These are phyloP conservation scores for Fusarium sp. DNA, from an alignment of 2,329 filamentous ascomycete genomes.

Conservation along the genomic window DNA sequence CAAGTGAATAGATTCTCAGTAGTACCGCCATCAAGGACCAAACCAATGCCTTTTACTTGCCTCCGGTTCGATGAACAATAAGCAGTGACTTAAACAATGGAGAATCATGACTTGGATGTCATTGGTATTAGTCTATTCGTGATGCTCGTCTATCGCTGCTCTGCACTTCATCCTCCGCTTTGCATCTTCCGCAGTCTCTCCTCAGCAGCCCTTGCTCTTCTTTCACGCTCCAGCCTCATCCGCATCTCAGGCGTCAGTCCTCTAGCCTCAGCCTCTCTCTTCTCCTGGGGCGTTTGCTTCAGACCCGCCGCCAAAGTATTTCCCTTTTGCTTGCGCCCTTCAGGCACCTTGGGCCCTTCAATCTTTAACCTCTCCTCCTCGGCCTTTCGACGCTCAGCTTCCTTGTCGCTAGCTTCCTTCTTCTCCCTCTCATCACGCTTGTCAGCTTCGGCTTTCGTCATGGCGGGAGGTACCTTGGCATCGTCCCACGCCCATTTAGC, in stretches of 20 bases:
- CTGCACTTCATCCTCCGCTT: conserved; percentile 29
- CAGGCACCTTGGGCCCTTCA: conserved; percentile 70
- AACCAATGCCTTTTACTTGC: not conserved
- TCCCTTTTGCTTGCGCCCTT: conserved; percentile 61
- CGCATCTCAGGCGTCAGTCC: conserved; percentile 90
- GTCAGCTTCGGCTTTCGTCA: conserved; percentile 79
- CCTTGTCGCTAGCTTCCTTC: conserved; percentile 73
- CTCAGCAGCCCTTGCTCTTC: conserved; percentile 90
- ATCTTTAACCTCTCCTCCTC: conserved; percentile 78
- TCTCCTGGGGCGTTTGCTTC: conserved; percentile 81
- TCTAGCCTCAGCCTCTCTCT: conserved; percentile 82
- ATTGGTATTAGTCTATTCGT: not conserved
- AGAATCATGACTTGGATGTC: not conserved
- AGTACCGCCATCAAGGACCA: not conserved
- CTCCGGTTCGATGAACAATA: not conserved
- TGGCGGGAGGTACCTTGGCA: conserved; percentile 75
- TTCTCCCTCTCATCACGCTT: conserved; percentile 76
- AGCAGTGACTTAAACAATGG: too few species aligned
- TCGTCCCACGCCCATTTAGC: conserved; percentile 80
- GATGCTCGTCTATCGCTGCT: not conserved
- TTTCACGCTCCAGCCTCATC: conserved; percentile 84
- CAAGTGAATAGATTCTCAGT: not conserved
- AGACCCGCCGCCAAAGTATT: conserved; percentile 64
- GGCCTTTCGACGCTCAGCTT: conserved; percentile 74
- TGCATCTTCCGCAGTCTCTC: conserved; percentile 79